Percentiles rank a stretch among this genome's conserved stretches.
Conservation (phyloP, 805 yeast genomes). For the Starmera quercuum region DNA sequence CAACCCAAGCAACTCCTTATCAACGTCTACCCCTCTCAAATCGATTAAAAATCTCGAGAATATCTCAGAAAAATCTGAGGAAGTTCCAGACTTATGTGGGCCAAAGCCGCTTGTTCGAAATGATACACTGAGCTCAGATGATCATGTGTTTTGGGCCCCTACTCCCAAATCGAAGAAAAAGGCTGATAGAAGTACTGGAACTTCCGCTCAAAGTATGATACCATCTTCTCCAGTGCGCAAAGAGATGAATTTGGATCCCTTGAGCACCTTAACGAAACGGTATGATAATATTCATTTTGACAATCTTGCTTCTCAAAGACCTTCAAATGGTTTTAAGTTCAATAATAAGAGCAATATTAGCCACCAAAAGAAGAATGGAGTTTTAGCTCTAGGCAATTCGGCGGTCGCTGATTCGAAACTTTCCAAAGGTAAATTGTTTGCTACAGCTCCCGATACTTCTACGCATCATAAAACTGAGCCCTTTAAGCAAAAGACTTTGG, state of each 20-base stretch:
- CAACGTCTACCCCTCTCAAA: slow-evolving; percentile 6
- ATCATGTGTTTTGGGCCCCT: slow-evolving; percentile 20
- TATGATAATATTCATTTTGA: slow-evolving; percentile 14
- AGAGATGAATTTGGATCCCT: slow-evolving; percentile 9
- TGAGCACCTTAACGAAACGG: slow-evolving; percentile 8
- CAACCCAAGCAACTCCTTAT: slow-evolving; percentile 5
- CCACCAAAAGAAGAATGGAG: slow-evolving; percentile 7
- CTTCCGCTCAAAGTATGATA: slow-evolving; percentile 3
- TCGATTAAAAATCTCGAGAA: slow-evolving; percentile 2
- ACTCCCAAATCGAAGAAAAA: slow-evolving; percentile 13
- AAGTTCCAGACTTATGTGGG: background rate
- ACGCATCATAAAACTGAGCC: no score
- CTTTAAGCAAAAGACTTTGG: no score
- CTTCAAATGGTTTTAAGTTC: slow-evolving; percentile 1
- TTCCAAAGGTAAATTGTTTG: no score
- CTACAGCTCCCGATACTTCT: no score
- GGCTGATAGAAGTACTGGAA: slow-evolving; percentile 1
- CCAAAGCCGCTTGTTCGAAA: background rate
- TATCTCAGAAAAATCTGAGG: background rate
- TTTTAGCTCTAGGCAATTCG: no score
- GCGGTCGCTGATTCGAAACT: no score
- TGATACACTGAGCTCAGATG: slow-evolving; percentile 16
- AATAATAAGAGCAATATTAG: slow-evolving; percentile 1
- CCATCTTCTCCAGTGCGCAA: slow-evolving; percentile 18
- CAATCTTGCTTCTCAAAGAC: slow-evolving; percentile 10